Conservation (phyloP, 2,329 filamentous ascomycete species). For the Hypocreales sp. region DNA sequence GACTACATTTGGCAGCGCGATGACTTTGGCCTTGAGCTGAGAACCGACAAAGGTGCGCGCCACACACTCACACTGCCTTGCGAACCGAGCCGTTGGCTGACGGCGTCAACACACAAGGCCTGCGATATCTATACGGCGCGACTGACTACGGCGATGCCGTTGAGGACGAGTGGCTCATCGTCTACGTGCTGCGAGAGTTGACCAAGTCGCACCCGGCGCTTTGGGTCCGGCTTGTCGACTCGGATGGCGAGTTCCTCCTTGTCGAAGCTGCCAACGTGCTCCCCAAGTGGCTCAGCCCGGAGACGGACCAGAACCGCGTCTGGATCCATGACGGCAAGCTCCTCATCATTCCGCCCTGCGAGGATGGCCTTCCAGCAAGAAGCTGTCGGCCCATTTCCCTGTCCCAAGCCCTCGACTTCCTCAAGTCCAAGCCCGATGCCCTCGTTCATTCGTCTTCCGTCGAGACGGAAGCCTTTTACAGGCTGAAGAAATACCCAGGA, state of each 20-base stretch:
- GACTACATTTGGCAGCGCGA: conserved; percentile 96
- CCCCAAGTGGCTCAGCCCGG: conserved; percentile 82
- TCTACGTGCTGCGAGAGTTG: conserved; percentile 74
- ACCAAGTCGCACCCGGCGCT: conserved; percentile 55
- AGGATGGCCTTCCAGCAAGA: conserved; percentile 8
- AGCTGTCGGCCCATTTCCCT: conserved; percentile 37
- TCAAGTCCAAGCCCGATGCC: conserved; percentile 37
- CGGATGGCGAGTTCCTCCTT: conserved; percentile 88
- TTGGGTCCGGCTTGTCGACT: conserved; percentile 75
- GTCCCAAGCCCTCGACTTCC: conserved; percentile 44
- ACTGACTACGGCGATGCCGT: conserved; percentile 90
- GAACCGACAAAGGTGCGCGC: conserved; percentile 38
- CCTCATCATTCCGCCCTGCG: conserved; percentile 49
- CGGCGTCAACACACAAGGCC: conserved; percentile 1
- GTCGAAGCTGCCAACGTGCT: conserved; percentile 83
- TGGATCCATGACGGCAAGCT: conserved; percentile 76
- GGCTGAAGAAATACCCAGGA: conserved; percentile 67
- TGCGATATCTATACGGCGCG: conserved; percentile 53
- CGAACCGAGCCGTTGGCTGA: not conserved
- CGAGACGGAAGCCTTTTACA: conserved; percentile 82
- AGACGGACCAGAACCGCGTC: conserved; percentile 72
- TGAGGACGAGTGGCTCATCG: conserved; percentile 94
- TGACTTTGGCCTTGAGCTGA: conserved; percentile 53
- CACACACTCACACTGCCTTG: too few relatives aligned
- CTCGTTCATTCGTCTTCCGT: conserved; percentile 60